phyloP scores from a whole-genome alignment of 2,329 filamentous ascomycete genomes.

The Neurospora crassa region DNA sequence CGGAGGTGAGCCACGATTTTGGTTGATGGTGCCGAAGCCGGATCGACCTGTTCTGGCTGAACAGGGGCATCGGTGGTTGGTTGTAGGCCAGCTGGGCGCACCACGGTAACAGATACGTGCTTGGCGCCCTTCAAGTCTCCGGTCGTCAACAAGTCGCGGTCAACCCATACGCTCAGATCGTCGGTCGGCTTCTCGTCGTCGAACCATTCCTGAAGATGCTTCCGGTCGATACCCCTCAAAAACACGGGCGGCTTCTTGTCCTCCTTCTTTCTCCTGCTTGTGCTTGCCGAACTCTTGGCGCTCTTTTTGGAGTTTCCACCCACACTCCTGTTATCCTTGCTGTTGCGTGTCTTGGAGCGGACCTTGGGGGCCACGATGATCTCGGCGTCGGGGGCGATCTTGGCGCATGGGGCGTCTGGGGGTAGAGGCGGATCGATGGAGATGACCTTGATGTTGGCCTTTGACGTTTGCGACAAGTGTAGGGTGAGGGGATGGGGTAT shows the following conservation, averaged over 20 bases:
- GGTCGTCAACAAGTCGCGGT: slow-evolving; percentile 62
- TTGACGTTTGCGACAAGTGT: slow-evolving; percentile 90
- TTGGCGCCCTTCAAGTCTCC: slow-evolving; percentile 66
- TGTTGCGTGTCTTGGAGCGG: slow-evolving; percentile 57
- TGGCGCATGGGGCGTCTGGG: slow-evolving; percentile 67
- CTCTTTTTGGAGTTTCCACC: slow-evolving; percentile 72
- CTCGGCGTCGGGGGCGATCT: slow-evolving; percentile 88
- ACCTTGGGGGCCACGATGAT: slow-evolving; percentile 95
- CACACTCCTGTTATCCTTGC: slow-evolving; percentile 71
- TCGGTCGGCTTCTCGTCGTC: slow-evolving; percentile 51
- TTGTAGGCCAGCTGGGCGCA: slow-evolving; percentile 71
- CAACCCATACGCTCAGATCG: slow-evolving; percentile 72
- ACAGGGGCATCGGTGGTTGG: slow-evolving; percentile 59
- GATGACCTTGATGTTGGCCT: slow-evolving; percentile 79
- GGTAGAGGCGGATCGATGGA: slow-evolving; percentile 69
- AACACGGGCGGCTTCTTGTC: slow-evolving; percentile 62
- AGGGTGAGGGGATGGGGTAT: slow-evolving; percentile 74
- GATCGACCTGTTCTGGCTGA: slow-evolving; percentile 58
- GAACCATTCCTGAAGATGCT: slow-evolving; percentile 65
- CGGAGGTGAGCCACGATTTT: slow-evolving; percentile 69
- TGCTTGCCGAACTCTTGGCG: slow-evolving; percentile 65
- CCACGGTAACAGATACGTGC: slow-evolving; percentile 76
- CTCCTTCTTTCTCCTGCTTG: slow-evolving; percentile 51
- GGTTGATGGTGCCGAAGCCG: slow-evolving; percentile 41
- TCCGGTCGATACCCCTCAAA: slow-evolving; percentile 67